A percentile compares a stretch with the other conserved stretches of the same genome.
Evolutionary conservation across 352 stramenopile species (phyloP).

Genomic region (Pythium dissimile): DNA sequence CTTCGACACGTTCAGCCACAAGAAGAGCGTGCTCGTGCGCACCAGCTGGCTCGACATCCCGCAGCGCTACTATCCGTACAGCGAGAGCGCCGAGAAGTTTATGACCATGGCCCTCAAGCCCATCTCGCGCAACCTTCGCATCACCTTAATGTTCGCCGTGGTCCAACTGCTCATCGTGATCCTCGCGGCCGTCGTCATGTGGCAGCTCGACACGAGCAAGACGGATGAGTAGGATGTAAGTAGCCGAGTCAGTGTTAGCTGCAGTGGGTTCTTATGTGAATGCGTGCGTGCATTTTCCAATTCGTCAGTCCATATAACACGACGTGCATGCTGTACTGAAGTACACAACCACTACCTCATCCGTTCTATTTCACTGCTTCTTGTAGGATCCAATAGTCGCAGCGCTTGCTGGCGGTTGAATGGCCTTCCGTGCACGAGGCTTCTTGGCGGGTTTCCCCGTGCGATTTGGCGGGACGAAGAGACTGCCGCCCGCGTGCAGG

Average conservation of each 20-base stretch:
- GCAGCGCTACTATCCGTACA: constrained; percentile 69
- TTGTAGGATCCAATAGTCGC: too few species aligned
- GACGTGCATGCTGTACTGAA: too few species aligned
- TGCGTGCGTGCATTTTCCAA: too few species aligned
- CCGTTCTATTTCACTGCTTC: too few species aligned
- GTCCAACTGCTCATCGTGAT: constrained; percentile 18
- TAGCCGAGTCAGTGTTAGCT: too few species aligned
- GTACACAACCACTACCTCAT: too few species aligned
- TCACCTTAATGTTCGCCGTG: constrained; percentile 27
- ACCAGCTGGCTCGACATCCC: constrained; percentile 49
- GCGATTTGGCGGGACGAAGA: not conserved
- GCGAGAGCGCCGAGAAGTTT: not conserved
- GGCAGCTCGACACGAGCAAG: not conserved
- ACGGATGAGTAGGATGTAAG: too few species aligned
- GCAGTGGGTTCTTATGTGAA: too few species aligned
- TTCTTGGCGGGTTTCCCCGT: not conserved
- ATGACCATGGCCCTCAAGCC: constrained; percentile 29
- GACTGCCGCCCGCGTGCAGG: constrained; percentile 4
- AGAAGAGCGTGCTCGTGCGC: constrained; percentile 56
- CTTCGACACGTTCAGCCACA: constrained; percentile 53
- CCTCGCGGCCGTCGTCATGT: constrained; percentile 20
- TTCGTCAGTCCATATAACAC: too few species aligned
- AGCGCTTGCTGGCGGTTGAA: too few species aligned
- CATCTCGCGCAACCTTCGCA: constrained; percentile 30
- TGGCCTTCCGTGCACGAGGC: not conserved